Conservation (phyloP, 345 rosid species). For the Eucalyptus pauciflora region DNA sequence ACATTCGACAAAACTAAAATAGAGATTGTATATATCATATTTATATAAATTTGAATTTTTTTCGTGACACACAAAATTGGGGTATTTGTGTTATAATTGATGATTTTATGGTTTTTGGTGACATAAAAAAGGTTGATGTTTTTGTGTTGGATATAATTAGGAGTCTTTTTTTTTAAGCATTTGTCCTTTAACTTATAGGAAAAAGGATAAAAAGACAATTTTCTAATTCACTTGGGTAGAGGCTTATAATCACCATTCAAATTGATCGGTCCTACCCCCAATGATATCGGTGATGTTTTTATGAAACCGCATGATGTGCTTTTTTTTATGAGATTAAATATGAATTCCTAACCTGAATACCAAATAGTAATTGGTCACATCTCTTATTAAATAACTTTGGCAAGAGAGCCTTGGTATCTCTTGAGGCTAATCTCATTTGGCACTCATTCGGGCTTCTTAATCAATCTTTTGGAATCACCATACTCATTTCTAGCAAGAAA, state of each 20-base stretch:
- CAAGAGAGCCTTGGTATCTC: background rate
- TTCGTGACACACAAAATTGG: no score
- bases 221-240: background rate
- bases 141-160: background rate
- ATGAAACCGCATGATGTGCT: background rate
- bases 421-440: background rate
- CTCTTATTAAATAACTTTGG: background rate
- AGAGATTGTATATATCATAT: no score
- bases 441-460: background rate
- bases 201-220: background rate
- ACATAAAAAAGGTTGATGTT: no score
- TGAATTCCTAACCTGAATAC: background rate
- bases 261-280: background rate
- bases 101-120: no score
- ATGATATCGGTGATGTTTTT: background rate
- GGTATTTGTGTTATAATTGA: no score
- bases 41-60: no score
- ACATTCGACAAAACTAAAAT: rapidly evolving
- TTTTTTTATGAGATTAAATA: background rate
- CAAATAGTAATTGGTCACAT: background rate
- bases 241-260: background rate
- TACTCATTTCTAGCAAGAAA: background rate
- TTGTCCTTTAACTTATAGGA: background rate
- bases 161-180: no score
- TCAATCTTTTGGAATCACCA: background rate